Conservation (phyloP, 2,329 filamentous ascomycete genomes). For the Talaromyces sp. region DNA sequence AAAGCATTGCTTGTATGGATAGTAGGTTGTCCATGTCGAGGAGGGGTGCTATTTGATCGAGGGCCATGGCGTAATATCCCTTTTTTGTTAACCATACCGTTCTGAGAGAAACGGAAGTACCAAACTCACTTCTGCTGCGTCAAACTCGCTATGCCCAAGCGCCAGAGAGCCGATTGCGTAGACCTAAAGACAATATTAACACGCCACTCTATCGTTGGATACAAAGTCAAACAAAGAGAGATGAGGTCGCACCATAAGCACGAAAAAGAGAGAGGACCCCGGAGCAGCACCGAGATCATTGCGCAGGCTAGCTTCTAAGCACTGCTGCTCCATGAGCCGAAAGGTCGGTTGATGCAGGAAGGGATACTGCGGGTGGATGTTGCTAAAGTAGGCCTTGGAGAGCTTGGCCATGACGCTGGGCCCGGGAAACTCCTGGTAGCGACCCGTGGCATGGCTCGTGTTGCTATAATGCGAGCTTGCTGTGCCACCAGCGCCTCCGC, state of each 20-base stretch:
- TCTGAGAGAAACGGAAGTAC: neutral
- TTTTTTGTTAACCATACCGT: neutral
- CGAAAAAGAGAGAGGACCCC: constrained; percentile 11
- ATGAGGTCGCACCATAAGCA: constrained; percentile 9
- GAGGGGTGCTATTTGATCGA: constrained; percentile 15
- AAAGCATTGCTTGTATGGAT: constrained; percentile 19
- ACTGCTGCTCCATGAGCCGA: constrained; percentile 24
- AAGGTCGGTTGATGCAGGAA: constrained; percentile 35
- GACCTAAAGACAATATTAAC: constrained; percentile 13
- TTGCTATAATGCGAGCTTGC: constrained; percentile 7
- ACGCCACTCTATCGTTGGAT: neutral
- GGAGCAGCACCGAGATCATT: constrained; percentile 1
- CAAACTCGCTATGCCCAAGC: constrained; percentile 14
- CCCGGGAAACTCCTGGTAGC: constrained; percentile 14
- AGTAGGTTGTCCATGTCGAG: constrained; percentile 21
- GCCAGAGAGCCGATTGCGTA: constrained; percentile 22
- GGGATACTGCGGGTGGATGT: constrained; percentile 36
- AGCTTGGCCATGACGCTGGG: constrained; percentile 14
- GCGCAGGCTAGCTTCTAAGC: constrained; percentile 15
- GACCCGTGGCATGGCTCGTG: neutral
- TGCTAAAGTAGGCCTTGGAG: constrained; percentile 33
- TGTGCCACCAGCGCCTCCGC: neutral
- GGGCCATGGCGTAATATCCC: constrained; percentile 7
- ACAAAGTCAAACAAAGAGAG: too few species aligned
- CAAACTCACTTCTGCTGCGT: constrained; percentile 16